These are phyloP conservation scores for Eucalyptus sp. DNA, from an alignment of 345 rosid species.

Conservation along the genomic window DNA sequence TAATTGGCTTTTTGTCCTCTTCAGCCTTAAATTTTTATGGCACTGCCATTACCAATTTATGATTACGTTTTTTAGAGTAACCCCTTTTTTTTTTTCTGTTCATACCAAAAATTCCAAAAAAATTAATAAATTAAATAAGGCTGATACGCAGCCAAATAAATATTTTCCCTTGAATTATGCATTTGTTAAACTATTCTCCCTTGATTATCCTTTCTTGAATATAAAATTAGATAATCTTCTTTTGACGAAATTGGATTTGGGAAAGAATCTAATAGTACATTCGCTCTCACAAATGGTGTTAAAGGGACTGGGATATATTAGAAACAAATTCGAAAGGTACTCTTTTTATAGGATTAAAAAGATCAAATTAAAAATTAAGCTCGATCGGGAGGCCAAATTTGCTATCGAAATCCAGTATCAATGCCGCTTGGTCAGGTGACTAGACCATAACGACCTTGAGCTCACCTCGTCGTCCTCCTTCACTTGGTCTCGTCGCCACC, in stretches of 20 bases:
- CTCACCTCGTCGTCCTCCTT: fast-evolving
- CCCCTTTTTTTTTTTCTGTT: not conserved
- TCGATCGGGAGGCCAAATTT: not conserved
- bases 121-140: not conserved
- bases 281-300: not conserved
- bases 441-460: not conserved
- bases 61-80: not conserved
- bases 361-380: not conserved
- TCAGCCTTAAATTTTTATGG: not conserved
- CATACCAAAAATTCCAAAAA: not conserved
- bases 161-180: not conserved
- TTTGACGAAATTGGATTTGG: not conserved
- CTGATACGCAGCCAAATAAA: not conserved
- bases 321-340: not conserved
- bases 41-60: not conserved
- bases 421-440: not conserved
- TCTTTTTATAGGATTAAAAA: not conserved
- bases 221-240: not conserved
- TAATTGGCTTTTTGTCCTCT: fast-evolving
- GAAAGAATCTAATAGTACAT: not conserved
- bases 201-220: not conserved
- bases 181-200: not conserved
- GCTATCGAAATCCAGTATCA: not conserved
- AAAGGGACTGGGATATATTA: not conserved
- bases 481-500: not conserved